A percentile compares a stretch with the other conserved stretches of the same genome.
phyloP scores from a whole-genome alignment of 495 filamentous ascomycete genomes.

The Aspergillus leporis region DNA sequence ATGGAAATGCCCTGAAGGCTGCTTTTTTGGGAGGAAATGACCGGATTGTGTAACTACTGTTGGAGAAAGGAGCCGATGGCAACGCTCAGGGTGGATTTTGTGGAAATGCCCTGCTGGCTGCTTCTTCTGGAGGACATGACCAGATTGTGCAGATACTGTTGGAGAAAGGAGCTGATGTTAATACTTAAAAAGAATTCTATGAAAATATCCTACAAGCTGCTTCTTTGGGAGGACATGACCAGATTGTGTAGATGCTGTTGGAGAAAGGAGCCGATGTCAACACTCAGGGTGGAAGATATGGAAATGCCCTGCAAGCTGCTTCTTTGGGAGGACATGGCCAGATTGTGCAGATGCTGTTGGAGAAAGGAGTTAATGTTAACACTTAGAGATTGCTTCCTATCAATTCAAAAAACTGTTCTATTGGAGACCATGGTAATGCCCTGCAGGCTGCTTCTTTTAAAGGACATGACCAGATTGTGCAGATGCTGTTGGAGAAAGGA shows the following conservation, averaged over 20 bases:
- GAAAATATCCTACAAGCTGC: conserved; percentile 25
- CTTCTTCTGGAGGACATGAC: too few species aligned
- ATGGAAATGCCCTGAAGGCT: conserved; percentile 24
- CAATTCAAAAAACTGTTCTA: too few species aligned
- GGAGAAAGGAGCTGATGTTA: too few species aligned
- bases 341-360: conserved; percentile 22
- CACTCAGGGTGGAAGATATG: conserved; percentile 6
- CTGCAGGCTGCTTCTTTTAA: conserved; percentile 17
- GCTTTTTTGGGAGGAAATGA: conserved; percentile 3
- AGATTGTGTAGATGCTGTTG: conserved; percentile 17
- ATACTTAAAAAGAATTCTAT: too few species aligned
- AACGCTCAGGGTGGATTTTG: conserved; percentile 13
- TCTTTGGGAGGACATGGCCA: not conserved
- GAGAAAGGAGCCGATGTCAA: conserved; percentile 21
- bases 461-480: conserved; percentile 13
- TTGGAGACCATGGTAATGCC: conserved; percentile 17
- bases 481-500: conserved; percentile 21
- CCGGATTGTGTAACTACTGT: conserved; percentile 14
- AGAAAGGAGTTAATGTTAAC: conserved; percentile 22
- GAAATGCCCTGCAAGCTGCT: conserved; percentile 22
- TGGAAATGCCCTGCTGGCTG: conserved; percentile 17
- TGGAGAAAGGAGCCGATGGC: conserved; percentile 20
- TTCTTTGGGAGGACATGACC: not conserved
- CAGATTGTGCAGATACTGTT: too few species aligned
- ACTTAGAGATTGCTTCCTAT: too few species aligned